Evolutionary conservation across 768 basidiomycete genomes (phyloP), one percentile per base, ranked within the genome.

Genomic region (Trametes cubensis): DNA sequence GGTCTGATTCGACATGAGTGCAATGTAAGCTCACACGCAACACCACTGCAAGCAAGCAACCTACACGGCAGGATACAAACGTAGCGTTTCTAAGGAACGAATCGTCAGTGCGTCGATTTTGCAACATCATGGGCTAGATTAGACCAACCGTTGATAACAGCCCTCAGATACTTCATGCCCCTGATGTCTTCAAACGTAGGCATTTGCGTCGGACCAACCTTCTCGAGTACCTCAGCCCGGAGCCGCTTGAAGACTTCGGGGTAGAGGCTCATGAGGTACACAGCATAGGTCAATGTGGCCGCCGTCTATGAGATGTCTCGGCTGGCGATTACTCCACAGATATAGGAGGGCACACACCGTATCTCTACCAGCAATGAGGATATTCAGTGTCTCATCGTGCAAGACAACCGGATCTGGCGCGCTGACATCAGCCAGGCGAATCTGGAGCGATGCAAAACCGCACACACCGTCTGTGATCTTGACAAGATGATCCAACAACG

Each of bases 401-500:
- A 77, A 58, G 7, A 76, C 60, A 14, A 62, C 62, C 18, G 62
- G 67, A 61, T 77, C 76, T 77, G 52, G 0, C 21, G 13, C 2
- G 41, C 13, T 0, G 2, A 20, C 7, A 28, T 26, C 17, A 14
- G 23, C 13, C 7, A 26, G 14, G 6, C 5, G 25, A 21, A 26
- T 34, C n/a, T 5, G 23, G 8, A 20, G 13, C 13, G 17, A 48
- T 20, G 13, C 39, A 6, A 46, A 20, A 14, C 1, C 1, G 39
- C 13, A 58, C 70, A 11, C 5, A 81, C 81, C 80, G 38, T 70
- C 68, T 0, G 80, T 81, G 38, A 68, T 67, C 21, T 72, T 71
- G 6, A 78, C 69, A 21, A 82, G 67, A 65, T 78, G 70, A 47
- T 80, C 80, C 10, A 83, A 62, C 18, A 82, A 55, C 0, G 80